phyloP scores from a whole-genome alignment of 495 filamentous ascomycete species.

The Emericellopsis terricola region DNA sequence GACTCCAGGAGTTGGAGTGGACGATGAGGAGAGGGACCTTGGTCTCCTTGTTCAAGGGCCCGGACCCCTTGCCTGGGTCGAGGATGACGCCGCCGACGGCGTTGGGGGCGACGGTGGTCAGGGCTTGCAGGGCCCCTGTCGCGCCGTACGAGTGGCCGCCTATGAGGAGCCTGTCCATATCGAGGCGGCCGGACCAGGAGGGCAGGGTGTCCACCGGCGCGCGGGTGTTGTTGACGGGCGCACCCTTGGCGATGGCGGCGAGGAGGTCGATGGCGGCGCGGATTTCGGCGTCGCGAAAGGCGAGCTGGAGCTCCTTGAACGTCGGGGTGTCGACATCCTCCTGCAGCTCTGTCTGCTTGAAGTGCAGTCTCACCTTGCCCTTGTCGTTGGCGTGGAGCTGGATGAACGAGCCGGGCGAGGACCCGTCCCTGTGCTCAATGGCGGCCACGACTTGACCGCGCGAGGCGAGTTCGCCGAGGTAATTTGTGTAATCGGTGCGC shows the following conservation, averaged over 20 bases:
- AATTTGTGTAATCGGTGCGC: conserved; percentile 33
- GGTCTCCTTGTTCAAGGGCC: conserved; percentile 30
- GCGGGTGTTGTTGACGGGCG: conserved; percentile 14
- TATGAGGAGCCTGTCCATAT: conserved; percentile 22
- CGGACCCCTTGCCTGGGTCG: conserved; percentile 33
- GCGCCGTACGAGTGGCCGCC: conserved; percentile 36
- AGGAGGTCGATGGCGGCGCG: conserved; percentile 27
- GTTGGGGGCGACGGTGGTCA: conserved; percentile 20
- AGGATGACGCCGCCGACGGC: conserved; percentile 26
- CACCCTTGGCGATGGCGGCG: conserved; percentile 21
- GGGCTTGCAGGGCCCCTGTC: conserved; percentile 29
- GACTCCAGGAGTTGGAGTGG: conserved; percentile 33
- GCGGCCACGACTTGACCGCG: conserved; percentile 31
- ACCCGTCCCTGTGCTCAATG: conserved; percentile 36
- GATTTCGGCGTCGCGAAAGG: conserved; percentile 34
- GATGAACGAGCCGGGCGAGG: conserved; percentile 27
- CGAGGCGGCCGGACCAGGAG: conserved; percentile 16
- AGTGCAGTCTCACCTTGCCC: not conserved
- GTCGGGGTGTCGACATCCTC: conserved; percentile 7
- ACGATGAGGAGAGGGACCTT: conserved; percentile 28
- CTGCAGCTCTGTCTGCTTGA: conserved; percentile 7
- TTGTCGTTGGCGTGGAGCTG: conserved; percentile 3
- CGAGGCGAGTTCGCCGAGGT: conserved; percentile 32
- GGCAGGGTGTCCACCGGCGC: conserved; percentile 12
- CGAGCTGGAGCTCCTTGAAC: conserved; percentile 27